Conservation (phyloP, 352 stramenopile genomes). For the Hyaloperonospora brassicae region DNA sequence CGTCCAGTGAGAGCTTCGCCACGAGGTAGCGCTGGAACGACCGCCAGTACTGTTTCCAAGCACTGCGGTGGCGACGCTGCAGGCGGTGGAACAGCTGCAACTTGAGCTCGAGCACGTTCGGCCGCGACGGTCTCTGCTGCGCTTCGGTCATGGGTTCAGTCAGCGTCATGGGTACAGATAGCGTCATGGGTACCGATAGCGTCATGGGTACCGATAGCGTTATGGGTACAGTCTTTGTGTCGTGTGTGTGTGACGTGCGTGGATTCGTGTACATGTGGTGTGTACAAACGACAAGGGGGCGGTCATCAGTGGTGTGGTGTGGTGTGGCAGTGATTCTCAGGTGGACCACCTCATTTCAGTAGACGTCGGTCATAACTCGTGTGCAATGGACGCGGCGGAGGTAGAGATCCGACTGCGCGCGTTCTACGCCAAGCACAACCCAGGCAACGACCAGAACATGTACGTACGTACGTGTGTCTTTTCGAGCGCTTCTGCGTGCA, state of each 20-base stretch:
- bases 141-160: too few relatives aligned
- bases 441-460: constrained; percentile 73
- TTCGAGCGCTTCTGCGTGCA: neutral
- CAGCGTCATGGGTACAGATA: too few relatives aligned
- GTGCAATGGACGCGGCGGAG: constrained; percentile 16
- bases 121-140: neutral
- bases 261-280: neutral
- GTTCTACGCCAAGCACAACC: constrained; percentile 74
- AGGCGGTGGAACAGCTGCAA: constrained; percentile 55
- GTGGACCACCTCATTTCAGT: constrained; percentile 12
- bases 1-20: constrained; percentile 41
- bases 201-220: too few relatives aligned
- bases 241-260: too few relatives aligned
- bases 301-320: neutral
- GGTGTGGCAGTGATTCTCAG: constrained; percentile 1
- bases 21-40: constrained; percentile 48
- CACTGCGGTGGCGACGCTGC: constrained; percentile 36
- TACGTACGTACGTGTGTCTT: constrained; percentile 16
- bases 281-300: neutral
- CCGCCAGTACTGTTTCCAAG: constrained; percentile 54
- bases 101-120: constrained; percentile 45
- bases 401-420: constrained; percentile 52
- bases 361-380: neutral
- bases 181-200: too few relatives aligned
- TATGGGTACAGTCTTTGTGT: too few relatives aligned